Conservation (phyloP, 805 yeast genomes). For the Ogataea neopini region DNA sequence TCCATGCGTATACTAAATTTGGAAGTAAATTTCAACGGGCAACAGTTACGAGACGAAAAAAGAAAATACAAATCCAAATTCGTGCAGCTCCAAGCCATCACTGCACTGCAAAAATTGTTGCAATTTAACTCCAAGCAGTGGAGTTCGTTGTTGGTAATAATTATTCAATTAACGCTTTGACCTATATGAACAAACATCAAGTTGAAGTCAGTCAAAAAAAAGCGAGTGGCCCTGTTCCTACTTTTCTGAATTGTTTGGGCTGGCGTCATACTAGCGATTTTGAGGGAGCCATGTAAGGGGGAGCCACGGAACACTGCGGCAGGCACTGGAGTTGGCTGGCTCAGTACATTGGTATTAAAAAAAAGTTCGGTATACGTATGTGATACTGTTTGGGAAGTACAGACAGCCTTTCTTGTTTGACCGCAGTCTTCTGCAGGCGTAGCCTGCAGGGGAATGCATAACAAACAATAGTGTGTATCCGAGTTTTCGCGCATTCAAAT, state of each 20-base stretch:
- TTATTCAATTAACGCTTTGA: too few species aligned
- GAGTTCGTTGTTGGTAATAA: too few species aligned
- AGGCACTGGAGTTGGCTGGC: background rate
- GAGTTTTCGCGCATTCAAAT: background rate
- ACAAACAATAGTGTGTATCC: background rate
- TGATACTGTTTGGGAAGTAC: background rate
- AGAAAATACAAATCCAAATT: too few species aligned
- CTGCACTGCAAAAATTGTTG: too few species aligned
- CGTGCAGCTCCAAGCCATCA: too few species aligned
- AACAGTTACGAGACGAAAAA: background rate
- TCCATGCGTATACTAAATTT: too few species aligned
- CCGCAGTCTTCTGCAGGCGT: background rate
- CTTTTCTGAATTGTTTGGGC: background rate
- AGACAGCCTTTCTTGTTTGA: background rate
- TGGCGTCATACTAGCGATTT: slow-evolving; percentile 3
- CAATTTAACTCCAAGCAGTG: too few species aligned
- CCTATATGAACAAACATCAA: too few species aligned
- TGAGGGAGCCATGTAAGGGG: background rate
- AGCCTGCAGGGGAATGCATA: background rate
- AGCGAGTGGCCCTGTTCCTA: too few species aligned
- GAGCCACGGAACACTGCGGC: background rate
- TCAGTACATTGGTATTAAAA: background rate
- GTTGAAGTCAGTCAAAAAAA: too few species aligned
- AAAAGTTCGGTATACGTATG: background rate
- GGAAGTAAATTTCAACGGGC: too few species aligned